A percentile compares a stretch with the other conserved stretches of the same genome.
Conservation (phyloP, 306 rosid species). For the Ormosia semicastrata region DNA sequence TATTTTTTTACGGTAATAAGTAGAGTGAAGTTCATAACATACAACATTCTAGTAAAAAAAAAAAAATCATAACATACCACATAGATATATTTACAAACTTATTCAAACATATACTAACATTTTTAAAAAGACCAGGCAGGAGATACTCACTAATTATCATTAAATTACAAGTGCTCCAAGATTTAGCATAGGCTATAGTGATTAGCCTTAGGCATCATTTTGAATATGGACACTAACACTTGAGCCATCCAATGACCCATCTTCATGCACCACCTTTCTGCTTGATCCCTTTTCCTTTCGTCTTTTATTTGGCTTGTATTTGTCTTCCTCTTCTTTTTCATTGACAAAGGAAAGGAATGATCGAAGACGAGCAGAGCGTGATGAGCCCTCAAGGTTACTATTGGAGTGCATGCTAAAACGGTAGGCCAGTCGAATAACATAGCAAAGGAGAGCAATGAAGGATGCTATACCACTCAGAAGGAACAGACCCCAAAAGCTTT, state of each 20-base stretch:
- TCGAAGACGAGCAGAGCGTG: conserved; percentile 44
- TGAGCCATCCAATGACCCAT: conserved; percentile 9
- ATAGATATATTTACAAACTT: too few relatives aligned
- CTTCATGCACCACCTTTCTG: conserved; percentile 21
- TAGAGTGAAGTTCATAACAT: too few relatives aligned
- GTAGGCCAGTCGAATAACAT: conserved; percentile 40
- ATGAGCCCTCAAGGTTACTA: background rate
- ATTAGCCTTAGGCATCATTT: background rate
- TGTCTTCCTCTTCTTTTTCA: conserved; percentile 49
- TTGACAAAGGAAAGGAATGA: conserved; percentile 66
- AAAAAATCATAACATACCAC: too few relatives aligned
- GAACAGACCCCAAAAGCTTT: conserved; percentile 75
- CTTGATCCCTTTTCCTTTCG: conserved; percentile 35
- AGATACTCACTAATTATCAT: too few relatives aligned
- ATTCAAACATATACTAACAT: too few relatives aligned
- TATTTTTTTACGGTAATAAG: too few relatives aligned
- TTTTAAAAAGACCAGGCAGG: too few relatives aligned
- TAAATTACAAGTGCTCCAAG: background rate
- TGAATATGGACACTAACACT: background rate
- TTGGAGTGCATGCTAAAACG: conserved; percentile 43
- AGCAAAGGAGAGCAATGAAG: conserved; percentile 53
- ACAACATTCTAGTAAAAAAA: too few relatives aligned
- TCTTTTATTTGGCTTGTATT: conserved; percentile 36
- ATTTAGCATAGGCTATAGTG: background rate
- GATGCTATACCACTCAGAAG: conserved; percentile 58